Evolutionary conservation across 2,329 filamentous ascomycete genomes (phyloP), one percentile per base, ranked within the genome.

Genomic region (Monosporascus sp.): DNA sequence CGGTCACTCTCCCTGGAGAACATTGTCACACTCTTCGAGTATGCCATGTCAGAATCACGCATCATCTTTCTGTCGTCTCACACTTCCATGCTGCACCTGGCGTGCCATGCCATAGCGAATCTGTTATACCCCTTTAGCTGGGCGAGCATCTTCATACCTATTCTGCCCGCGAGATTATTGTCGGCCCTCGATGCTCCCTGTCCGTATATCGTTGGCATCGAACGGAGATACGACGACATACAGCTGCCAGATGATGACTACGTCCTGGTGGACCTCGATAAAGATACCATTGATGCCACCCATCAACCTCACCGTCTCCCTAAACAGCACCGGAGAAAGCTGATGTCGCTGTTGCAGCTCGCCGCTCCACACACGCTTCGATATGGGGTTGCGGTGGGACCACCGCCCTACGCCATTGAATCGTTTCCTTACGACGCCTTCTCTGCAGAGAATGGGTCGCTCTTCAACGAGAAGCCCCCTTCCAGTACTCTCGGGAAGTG

Each of bases 21-120:
- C 69, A 89, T 99, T 54, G 83, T 99, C 56, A 86, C 90, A 20
- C 78, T 99, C 22, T 92, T 97, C 66, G 94, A 99, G 75, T 97
- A 93, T 70, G 89, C 90, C 60, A 80, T 99, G 68, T 83, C 90
- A 1, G 94, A 99, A 73, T 94, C 92, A 45, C 88, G 93, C 54
- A 97, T 99, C 70, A 96, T 99, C 66, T 86, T 99, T 59, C 78
- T 97, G 20, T 97, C 94, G 8, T 96, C 92, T 2, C 92, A 99
- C 68, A 94, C 93, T 2, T 87, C 91, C 49, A 97, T 99, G 94
- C 80, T 99, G 53, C 91, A 97, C 65, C 81, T 97, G 45, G 93
- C 91, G 37, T 95, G 89, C 63, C 86, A 91, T 68, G 91, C 93
- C n/a, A 75, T 97, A 53, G 82, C 83, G 35, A 92, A 87, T 68